Evolutionary conservation across 1,139 yeast species (phyloP), one percentile per base, ranked within the genome.

Genomic region (Yamadazyma jaroonii): DNA sequence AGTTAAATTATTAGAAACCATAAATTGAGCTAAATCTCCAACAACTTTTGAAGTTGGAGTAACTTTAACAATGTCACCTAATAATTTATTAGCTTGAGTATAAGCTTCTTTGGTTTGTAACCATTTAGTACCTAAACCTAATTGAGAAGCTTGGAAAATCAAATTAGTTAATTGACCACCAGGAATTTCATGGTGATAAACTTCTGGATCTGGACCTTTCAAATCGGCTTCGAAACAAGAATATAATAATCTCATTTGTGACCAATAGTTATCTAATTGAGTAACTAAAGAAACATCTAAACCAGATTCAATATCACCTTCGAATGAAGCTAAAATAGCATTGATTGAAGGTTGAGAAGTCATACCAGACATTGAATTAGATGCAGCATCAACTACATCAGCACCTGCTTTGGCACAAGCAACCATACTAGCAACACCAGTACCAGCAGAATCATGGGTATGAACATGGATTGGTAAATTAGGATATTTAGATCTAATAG

Each of bases 171-270:
- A 80, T 72, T 92, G 99, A 50, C 98, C 98, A 72, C 99, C 99
- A 37, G 99, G 99, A 51, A 92, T 92, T 74, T 92, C 99, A 70
- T 92, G 98, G 52, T 82, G 82, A 65, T 92, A 92, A 39, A 92
- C 98, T 67, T 92, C 98, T 50, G 99, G 97, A 66, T 92, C 99
- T 43, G 99, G 98, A 39, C 98, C 98, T 77, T 92, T 94, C 64
- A 92, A 79, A 57, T 92, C 97, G 37, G 98, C 97, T 68, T 89
- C 99, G 64, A 94, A 92, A 66, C 96, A 89, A 35, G 96, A 85
- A 74, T 92, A 92, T 50, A 94, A 73, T 56, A 92, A 74, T 69
- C 99, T 83, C 94, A 94, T 90, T 72, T 92, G 97, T 30, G 95
- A 95, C 99, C 99, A 92, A 76, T 92, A 92, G 47, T 85, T 68